phyloP scores from a whole-genome alignment of 345 rosid genomes.

The Syzygium oleosum region DNA sequence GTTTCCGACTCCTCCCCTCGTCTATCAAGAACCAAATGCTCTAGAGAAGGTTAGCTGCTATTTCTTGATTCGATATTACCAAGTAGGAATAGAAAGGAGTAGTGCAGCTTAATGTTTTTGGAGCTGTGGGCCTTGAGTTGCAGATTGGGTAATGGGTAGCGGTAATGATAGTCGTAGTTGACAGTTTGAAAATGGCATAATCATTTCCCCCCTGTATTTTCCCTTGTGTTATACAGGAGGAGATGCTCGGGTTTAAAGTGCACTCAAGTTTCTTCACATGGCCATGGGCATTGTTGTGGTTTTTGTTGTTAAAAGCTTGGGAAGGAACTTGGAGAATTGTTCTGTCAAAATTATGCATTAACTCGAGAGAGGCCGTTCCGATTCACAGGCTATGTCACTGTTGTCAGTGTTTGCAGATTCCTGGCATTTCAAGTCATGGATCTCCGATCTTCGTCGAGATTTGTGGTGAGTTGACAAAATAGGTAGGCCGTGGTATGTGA shows the following conservation, averaged over 20 bases:
- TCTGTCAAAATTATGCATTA: slow-evolving; percentile 24
- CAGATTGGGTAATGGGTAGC: slow-evolving; percentile 36
- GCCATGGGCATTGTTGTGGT: slow-evolving; percentile 21
- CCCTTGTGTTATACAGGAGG: neutral
- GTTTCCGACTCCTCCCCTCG: neutral
- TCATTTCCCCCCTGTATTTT: slow-evolving; percentile 37
- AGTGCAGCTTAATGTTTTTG: slow-evolving; percentile 8
- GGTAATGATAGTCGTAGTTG: slow-evolving; percentile 57
- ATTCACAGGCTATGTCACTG: slow-evolving; percentile 7
- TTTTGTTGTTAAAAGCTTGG: slow-evolving; percentile 24
- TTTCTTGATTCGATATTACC: slow-evolving; percentile 23
- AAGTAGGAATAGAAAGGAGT: slow-evolving; percentile 22
- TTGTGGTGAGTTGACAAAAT: neutral
- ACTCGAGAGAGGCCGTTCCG: slow-evolving; percentile 20
- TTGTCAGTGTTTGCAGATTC: slow-evolving; percentile 20
- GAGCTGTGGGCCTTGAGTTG: slow-evolving; percentile 22
- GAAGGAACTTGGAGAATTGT: slow-evolving; percentile 28
- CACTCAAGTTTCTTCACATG: slow-evolving; percentile 45
- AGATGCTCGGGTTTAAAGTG: neutral
- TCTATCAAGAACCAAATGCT: neutral
- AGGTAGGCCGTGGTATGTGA: neutral
- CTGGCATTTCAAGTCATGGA: slow-evolving; percentile 3
- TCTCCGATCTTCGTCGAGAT: neutral
- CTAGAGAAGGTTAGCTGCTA: neutral
- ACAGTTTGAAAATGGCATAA: slow-evolving; percentile 56